These are phyloP conservation scores for Exophiala lecanii-corni DNA, from an alignment of 2,329 filamentous ascomycete genomes.

Conservation along the genomic window DNA sequence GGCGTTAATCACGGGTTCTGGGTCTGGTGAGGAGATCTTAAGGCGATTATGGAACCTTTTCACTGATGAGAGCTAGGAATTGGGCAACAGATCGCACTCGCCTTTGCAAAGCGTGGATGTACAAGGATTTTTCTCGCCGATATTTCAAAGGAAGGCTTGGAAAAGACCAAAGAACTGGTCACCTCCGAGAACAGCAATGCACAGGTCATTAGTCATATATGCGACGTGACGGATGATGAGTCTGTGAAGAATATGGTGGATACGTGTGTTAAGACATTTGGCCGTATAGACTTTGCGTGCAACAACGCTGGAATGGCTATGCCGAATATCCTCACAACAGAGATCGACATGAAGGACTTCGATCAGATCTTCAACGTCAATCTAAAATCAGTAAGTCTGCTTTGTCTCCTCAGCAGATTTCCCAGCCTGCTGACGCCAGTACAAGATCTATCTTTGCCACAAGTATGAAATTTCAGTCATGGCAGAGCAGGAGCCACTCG, in stretches of 20 bases:
- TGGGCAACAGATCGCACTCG: neutral
- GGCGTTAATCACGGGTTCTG: no score
- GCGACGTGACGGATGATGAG: constrained; percentile 47
- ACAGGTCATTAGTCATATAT: constrained; percentile 34
- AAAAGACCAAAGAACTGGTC: constrained; percentile 1
- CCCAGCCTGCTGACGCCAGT: no score
- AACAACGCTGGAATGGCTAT: constrained; percentile 53
- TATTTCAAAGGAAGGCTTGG: neutral
- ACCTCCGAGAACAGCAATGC: constrained; percentile 11
- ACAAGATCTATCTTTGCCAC: no score
- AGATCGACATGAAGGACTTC: constrained; percentile 46
- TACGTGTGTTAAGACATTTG: constrained; percentile 34
- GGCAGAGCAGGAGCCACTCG: no score
- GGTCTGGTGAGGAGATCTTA: no score
- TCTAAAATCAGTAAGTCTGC: constrained; percentile 33
- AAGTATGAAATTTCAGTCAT: no score
- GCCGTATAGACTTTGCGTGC: constrained; percentile 52
- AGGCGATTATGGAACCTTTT: no score
- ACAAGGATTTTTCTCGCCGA: constrained; percentile 2
- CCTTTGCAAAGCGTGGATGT: constrained; percentile 2
- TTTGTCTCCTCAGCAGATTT: no score
- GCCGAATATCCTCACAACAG: constrained; percentile 39
- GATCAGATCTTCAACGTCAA: constrained; percentile 53
- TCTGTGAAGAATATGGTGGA: constrained; percentile 40
- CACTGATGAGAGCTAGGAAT: no score